Conservation (phyloP, 768 basidiomycete species). For the Ramaria sp. region DNA sequence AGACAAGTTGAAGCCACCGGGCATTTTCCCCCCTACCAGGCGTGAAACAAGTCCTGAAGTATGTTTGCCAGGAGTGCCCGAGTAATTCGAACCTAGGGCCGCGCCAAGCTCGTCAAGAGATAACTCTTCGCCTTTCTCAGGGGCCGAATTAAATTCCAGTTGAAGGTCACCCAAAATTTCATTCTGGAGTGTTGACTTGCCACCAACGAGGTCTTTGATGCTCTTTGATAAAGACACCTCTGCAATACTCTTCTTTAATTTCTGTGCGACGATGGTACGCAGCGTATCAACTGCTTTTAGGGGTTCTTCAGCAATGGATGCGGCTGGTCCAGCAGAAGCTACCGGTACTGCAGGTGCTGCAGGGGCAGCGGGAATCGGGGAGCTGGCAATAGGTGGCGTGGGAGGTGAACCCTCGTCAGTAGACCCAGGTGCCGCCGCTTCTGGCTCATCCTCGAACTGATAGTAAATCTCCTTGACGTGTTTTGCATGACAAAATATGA, state of each 20-base stretch:
- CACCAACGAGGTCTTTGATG: constrained; percentile 97
- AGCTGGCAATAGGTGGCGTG: constrained; percentile 25
- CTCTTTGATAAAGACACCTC: constrained; percentile 88
- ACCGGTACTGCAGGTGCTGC: constrained; percentile 23
- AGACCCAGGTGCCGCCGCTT: constrained; percentile 25
- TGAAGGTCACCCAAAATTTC: constrained; percentile 97
- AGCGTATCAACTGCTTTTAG: constrained; percentile 87
- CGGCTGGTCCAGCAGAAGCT: constrained; percentile 49
- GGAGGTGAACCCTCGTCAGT: constrained; percentile 28
- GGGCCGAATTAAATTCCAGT: constrained; percentile 87
- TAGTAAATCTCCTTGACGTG: constrained; percentile 97
- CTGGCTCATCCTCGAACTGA: constrained; percentile 82
- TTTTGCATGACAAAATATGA: constrained; percentile 89
- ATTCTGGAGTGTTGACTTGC: constrained; percentile 98
- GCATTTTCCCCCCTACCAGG: constrained; percentile 93
- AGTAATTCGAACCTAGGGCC: constrained; percentile 68
- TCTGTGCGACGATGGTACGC: constrained; percentile 85
- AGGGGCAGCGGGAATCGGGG: constrained; percentile 28
- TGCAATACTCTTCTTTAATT: constrained; percentile 88
- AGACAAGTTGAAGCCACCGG: constrained; percentile 94
- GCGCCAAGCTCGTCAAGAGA: constrained; percentile 93
- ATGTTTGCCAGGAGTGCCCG: constrained; percentile 89
- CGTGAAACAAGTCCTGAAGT: constrained; percentile 84
- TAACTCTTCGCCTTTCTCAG: constrained; percentile 97
- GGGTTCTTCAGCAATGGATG: constrained; percentile 80